Evolutionary conservation across 345 rosid species (phyloP).

Genomic region (Gossypium rotundifolium): DNA sequence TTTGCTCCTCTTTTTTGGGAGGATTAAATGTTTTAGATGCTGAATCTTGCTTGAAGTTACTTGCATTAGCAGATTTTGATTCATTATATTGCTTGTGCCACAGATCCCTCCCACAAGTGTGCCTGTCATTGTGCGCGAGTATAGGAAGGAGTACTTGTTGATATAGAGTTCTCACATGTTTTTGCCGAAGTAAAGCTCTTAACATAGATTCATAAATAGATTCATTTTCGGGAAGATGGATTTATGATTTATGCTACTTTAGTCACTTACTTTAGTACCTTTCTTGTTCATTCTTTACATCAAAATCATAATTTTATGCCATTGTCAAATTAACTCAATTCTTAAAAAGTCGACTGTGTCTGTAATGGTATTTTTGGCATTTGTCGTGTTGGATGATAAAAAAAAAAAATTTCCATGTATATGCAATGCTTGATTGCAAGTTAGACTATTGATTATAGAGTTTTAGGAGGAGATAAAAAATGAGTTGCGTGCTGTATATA

Average conservation of each 20-base stretch:
- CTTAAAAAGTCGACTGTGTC: background rate
- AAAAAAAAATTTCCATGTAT: background rate
- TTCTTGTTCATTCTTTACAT: background rate
- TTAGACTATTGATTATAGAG: background rate
- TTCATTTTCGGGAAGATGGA: background rate
- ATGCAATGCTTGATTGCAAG: background rate
- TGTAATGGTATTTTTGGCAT: background rate
- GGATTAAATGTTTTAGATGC: background rate
- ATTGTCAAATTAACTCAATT: background rate
- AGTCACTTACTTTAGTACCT: background rate
- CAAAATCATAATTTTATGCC: background rate
- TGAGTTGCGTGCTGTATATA: too few species aligned
- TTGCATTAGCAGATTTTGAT: background rate
- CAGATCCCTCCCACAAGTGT: conserved; percentile 82
- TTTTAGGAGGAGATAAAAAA: too few species aligned
- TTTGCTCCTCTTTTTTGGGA: background rate
- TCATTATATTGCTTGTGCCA: background rate
- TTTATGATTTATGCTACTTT: background rate
- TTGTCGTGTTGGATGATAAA: background rate
- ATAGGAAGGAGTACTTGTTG: conserved; percentile 51
- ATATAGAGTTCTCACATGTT: conserved; percentile 25
- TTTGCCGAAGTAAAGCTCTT: background rate
- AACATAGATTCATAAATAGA: background rate
- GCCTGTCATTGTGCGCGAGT: conserved; percentile 69
- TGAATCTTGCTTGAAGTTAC: background rate